Conservation (phyloP, 108 stramenopile species). For the Skeletonema potamos region DNA sequence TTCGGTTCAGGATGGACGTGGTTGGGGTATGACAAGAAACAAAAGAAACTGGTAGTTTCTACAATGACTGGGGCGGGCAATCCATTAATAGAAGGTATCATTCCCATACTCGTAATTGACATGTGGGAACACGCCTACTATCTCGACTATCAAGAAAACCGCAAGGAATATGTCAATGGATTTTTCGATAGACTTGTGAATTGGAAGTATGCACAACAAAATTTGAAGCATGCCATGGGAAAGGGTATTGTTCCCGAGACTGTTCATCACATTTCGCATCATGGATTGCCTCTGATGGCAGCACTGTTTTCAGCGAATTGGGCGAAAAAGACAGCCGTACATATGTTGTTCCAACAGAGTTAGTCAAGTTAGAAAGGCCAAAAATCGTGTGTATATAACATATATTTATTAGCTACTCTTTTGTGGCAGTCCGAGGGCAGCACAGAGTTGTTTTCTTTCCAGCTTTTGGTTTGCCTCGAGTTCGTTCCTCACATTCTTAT, state of each 20-base stretch:
- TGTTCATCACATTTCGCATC: constrained; percentile 3
- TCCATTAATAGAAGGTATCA: constrained; percentile 57
- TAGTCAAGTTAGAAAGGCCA: neutral
- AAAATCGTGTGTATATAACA: neutral
- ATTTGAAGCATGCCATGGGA: constrained; percentile 38
- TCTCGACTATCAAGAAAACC: constrained; percentile 79
- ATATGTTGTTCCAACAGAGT: neutral
- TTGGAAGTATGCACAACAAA: constrained; percentile 55
- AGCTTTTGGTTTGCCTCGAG: constrained; percentile 69
- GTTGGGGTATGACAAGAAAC: constrained; percentile 70
- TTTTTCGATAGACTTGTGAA: constrained; percentile 72
- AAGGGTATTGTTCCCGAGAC: neutral
- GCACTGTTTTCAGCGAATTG: neutral
- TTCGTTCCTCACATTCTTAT: constrained; percentile 80
- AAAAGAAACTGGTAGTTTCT: constrained; percentile 36
- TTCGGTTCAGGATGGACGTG: constrained; percentile 89
- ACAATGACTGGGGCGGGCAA: constrained; percentile 48
- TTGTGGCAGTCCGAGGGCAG: constrained; percentile 38
- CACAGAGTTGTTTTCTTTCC: constrained; percentile 64
- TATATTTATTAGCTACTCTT: neutral
- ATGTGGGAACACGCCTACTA: constrained; percentile 89
- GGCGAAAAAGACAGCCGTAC: neutral
- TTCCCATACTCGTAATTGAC: constrained; percentile 82
- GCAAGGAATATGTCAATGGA: constrained; percentile 70
- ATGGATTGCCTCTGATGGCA: neutral